phyloP scores from a whole-genome alignment of 2,329 filamentous ascomycete genomes.

The Aspergillus sp. region DNA sequence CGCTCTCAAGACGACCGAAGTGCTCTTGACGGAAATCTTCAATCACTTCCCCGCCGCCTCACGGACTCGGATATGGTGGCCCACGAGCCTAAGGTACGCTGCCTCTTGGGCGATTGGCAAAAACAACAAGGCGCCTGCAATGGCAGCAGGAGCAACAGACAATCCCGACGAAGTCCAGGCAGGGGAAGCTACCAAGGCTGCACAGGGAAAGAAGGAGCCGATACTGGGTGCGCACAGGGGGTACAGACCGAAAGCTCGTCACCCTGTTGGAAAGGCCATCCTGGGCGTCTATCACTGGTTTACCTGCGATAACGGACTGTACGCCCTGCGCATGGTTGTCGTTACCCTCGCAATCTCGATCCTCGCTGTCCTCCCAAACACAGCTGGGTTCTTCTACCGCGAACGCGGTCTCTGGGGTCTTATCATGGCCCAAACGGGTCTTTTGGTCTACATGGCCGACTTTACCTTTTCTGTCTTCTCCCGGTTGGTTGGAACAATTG shows the following conservation, averaged over 20 bases:
- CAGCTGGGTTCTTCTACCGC: conserved; percentile 56
- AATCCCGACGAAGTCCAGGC: conserved; percentile 33
- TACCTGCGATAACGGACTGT: conserved; percentile 49
- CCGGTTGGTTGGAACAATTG: conserved; percentile 49
- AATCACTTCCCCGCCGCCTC: conserved; percentile 43
- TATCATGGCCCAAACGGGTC: conserved; percentile 56
- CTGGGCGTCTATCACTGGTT: conserved; percentile 47
- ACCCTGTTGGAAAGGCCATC: conserved; percentile 30
- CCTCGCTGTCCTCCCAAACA: conserved; percentile 47
- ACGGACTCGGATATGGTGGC: conserved; percentile 49
- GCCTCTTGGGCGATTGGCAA: conserved; percentile 45
- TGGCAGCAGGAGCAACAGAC: conserved; percentile 19
- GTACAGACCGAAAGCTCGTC: conserved; percentile 33
- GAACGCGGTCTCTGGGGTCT: conserved; percentile 59
- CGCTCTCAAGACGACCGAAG: conserved; percentile 11
- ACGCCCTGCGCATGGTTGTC: conserved; percentile 53
- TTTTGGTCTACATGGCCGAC: conserved; percentile 57
- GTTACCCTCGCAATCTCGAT: conserved; percentile 53
- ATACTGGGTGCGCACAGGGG: conserved; percentile 42
- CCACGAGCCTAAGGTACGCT: conserved; percentile 46
- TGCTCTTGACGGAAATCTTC: conserved; percentile 43
- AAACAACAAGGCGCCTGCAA: conserved; percentile 28
- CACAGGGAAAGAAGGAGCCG: conserved; percentile 33
- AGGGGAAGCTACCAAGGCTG: conserved; percentile 40
- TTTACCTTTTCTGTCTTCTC: conserved; percentile 53